These are phyloP conservation scores for Calycina marina DNA, from an alignment of 2,329 filamentous ascomycete genomes.

Conservation along the genomic window DNA sequence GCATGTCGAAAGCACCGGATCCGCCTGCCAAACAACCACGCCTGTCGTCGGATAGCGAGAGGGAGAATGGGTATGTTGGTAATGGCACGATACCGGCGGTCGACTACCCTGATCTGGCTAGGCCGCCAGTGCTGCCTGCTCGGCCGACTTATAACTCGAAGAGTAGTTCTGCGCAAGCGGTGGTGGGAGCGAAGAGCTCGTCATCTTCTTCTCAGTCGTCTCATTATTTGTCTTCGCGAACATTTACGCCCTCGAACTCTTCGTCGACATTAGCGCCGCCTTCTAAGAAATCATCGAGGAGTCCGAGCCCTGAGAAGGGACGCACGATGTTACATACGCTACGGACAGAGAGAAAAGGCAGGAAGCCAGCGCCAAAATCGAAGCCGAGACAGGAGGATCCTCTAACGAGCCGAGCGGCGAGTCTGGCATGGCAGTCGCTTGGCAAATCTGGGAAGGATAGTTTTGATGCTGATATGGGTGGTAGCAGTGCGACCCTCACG, in stretches of 20 bases:
- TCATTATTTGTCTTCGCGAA: constrained; percentile 11
- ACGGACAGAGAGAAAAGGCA: constrained; percentile 32
- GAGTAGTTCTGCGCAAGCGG: constrained; percentile 35
- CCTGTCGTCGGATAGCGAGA: constrained; percentile 14
- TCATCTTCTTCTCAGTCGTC: constrained; percentile 7
- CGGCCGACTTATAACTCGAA: constrained; percentile 31
- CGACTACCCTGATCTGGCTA: constrained; percentile 68
- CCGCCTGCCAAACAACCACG: constrained; percentile 18
- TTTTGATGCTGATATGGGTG: constrained; percentile 15
- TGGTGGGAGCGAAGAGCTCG: constrained; percentile 21
- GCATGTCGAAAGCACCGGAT: constrained; percentile 16
- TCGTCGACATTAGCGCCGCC: constrained; percentile 13
- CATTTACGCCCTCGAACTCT: constrained; percentile 6
- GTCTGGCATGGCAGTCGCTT: constrained; percentile 37
- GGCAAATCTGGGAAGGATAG: constrained; percentile 17
- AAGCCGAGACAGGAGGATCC: constrained; percentile 29
- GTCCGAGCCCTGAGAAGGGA: constrained; percentile 41
- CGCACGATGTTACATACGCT: constrained; percentile 48
- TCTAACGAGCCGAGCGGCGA: constrained; percentile 48
- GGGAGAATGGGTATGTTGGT: constrained; percentile 50
- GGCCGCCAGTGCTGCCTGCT: constrained; percentile 41
- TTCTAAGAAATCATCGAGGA: constrained; percentile 27
- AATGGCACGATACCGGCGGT: constrained; percentile 70
- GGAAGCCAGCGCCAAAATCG: constrained; percentile 25
- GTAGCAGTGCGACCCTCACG: constrained; percentile 13